Evolutionary conservation across 768 basidiomycete genomes (phyloP).

Genomic region (Xerocomus spinulosus): DNA sequence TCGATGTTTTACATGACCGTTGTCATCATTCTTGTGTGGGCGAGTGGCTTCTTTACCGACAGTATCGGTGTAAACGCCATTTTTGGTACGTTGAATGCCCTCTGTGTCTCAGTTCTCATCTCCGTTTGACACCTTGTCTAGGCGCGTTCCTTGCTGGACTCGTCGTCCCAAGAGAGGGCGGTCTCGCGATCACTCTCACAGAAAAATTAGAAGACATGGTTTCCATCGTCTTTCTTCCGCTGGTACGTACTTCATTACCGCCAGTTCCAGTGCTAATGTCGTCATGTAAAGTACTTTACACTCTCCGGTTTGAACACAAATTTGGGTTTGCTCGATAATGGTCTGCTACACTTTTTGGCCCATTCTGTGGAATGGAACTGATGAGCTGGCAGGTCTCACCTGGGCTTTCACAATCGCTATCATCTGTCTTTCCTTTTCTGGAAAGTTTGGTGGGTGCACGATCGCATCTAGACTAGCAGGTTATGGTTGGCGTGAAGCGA

Average conservation of each 20-base stretch:
- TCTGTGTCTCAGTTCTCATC: not conserved
- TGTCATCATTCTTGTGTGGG: constrained; percentile 76
- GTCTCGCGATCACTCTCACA: constrained; percentile 80
- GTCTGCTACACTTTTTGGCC: constrained; percentile 30
- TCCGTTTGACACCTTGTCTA: constrained; percentile 19
- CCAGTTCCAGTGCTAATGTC: not conserved
- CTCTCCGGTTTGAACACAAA: constrained; percentile 88
- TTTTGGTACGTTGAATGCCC: constrained; percentile 54
- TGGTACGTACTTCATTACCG: constrained; percentile 40
- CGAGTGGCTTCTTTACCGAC: constrained; percentile 89
- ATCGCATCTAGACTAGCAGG: constrained; percentile 61
- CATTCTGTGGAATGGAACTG: not conserved
- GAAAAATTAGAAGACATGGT: constrained; percentile 98
- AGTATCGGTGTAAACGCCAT: constrained; percentile 90
- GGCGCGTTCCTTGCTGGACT: constrained; percentile 80
- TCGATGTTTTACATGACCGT: constrained; percentile 87
- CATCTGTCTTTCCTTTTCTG: constrained; percentile 68
- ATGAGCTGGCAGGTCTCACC: constrained; percentile 48
- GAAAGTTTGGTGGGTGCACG: constrained; percentile 87
- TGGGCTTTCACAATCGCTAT: constrained; percentile 91
- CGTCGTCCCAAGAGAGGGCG: constrained; percentile 83
- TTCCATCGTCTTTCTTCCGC: constrained; percentile 80
- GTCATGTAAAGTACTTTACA: constrained; percentile 73
- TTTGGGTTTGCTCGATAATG: constrained; percentile 76
- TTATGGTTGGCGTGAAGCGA: constrained; percentile 76